Evolutionary conservation across 2,329 filamentous ascomycete species (phyloP), one percentile per base, ranked within the genome.

Genomic region (Exophiala mesophila): DNA sequence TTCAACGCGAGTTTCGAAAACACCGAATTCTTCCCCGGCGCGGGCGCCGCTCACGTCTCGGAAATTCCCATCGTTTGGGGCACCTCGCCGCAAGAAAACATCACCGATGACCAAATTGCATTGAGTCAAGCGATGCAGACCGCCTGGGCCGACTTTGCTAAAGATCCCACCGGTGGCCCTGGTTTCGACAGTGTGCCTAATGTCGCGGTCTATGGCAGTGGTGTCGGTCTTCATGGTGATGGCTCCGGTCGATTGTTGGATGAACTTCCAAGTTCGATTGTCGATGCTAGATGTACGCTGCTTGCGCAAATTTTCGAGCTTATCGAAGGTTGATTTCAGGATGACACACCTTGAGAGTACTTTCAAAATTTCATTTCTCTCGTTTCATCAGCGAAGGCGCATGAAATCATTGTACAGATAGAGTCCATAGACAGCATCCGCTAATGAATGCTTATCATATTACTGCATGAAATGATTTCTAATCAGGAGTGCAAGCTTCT

Each of bases 31-130:
- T 46, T 45, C 33, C 24, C 28, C 3, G 46, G 36, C 4, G 15
- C 15, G 4, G 57, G 58, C 3, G 60, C 56, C 2, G 64, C 58
- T 31, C 62, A 65, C 33, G 45, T 41, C 12, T 47, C 50, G 5
- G 62, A 64, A 29, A 55, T 63, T 10, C 53, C 54, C 3, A 44
- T 49, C n/a, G 43, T 54, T 16, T 58, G 53, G 32, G 54, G 55
- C 12, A 58, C 55, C 2, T 59, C 57, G 32, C 35, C 41, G 10
- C 31, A 19, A 16, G 28, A 44, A 5, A 46, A 44, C 15, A 45
- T 44, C 2, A 58, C 55, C 2, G 32, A 28, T 4, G 42, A 47
- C 10, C 44, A 59, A 24, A 30, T 41, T 2, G 33, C 45, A 4
- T 33, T 59, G 8, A 53, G 54, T 15, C 36, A 46, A 3, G 24